These are phyloP conservation scores for Amanita rubescens DNA, from an alignment of 768 basidiomycete species.

Conservation along the genomic window DNA sequence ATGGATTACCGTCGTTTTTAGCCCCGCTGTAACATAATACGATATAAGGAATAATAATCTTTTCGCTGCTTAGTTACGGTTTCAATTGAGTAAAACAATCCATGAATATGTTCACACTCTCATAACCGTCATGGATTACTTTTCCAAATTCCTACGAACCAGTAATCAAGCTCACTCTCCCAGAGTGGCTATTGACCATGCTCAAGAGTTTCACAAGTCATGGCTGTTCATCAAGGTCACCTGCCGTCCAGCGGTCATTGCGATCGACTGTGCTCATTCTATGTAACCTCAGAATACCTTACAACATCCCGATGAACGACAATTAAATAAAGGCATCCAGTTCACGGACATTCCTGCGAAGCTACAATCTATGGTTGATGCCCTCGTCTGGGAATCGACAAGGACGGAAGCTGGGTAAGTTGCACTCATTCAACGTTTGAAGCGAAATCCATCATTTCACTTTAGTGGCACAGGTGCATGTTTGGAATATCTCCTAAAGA, in stretches of 20 bases:
- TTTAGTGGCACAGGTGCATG: slow-evolving; percentile 79
- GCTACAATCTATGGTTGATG: slow-evolving; percentile 75
- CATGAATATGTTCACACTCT: not conserved
- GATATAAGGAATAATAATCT: slow-evolving; percentile 6
- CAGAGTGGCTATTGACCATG: slow-evolving; percentile 56
- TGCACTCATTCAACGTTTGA: not conserved
- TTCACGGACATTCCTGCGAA: slow-evolving; percentile 76
- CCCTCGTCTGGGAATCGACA: slow-evolving; percentile 79
- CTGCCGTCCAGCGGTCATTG: slow-evolving; percentile 8
- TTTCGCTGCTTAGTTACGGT: not conserved
- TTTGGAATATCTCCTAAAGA: slow-evolving; percentile 86
- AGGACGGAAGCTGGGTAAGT: slow-evolving; percentile 84
- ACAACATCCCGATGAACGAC: slow-evolving; percentile 84
- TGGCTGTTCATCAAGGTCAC: slow-evolving; percentile 69
- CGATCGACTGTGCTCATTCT: not conserved
- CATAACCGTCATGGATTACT: slow-evolving; percentile 66
- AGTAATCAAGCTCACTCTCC: slow-evolving; percentile 29
- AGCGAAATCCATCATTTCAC: not conserved
- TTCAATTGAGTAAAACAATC: not conserved
- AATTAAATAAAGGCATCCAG: slow-evolving; percentile 71
- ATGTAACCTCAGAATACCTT: slow-evolving; percentile 59
- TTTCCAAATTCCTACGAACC: slow-evolving; percentile 68
- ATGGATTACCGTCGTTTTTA: not conserved
- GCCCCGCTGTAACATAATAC: slow-evolving; percentile 4
- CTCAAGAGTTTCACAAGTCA: slow-evolving; percentile 66